These are phyloP conservation scores for Acacia concinna DNA, from an alignment of 331 rosid species.

Conservation along the genomic window DNA sequence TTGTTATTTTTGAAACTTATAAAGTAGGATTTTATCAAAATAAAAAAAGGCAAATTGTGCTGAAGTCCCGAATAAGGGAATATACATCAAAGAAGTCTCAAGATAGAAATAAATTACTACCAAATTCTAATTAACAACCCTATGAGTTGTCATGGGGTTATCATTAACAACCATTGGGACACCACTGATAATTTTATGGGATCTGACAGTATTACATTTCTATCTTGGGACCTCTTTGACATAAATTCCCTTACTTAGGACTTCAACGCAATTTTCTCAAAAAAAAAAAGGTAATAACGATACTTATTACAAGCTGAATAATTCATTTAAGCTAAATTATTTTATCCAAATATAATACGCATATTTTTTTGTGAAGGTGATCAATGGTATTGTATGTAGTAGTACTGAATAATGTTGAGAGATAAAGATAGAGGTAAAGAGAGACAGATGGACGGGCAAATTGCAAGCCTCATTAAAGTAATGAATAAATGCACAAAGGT, in stretches of 20 bases:
- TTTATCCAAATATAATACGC: background rate
- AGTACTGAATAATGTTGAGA: background rate
- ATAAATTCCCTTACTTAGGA: no score
- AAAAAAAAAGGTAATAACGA: background rate
- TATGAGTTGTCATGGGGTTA: no score
- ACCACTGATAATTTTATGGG: no score
- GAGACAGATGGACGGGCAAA: background rate
- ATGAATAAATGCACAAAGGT: conserved; percentile 11
- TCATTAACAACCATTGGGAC: no score
- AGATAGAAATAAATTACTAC: no score
- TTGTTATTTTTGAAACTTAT: background rate
- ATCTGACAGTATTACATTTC: no score
- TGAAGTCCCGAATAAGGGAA: no score
- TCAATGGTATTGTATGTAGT: background rate
- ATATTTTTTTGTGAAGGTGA: background rate
- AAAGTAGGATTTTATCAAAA: background rate
- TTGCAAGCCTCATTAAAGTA: conserved; percentile 3
- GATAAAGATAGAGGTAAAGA: background rate
- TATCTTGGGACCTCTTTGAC: no score
- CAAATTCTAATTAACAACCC: no score
- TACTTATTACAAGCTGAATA: background rate
- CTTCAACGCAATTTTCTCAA: no score
- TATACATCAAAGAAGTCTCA: no score
- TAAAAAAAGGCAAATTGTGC: background rate
- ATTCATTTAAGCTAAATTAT: background rate